Conservation (phyloP, 805 yeast genomes). For the Cyberlindnera petersonii region DNA sequence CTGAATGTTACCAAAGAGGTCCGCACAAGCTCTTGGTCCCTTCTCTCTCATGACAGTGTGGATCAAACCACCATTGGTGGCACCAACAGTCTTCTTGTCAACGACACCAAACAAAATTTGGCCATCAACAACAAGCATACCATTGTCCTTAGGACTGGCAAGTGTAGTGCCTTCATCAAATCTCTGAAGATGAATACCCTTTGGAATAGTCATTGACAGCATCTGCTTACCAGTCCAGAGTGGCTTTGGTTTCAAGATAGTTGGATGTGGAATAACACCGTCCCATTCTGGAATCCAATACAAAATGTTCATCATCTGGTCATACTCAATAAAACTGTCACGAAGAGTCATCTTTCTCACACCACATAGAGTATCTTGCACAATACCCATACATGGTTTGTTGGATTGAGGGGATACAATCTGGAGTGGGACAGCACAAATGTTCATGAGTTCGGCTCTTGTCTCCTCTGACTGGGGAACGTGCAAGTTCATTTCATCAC, state of each 20-base stretch:
- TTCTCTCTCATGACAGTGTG: slow-evolving; percentile 98
- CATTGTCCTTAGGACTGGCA: slow-evolving; percentile 84
- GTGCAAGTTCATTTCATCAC: slow-evolving; percentile 99
- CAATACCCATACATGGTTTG: slow-evolving; percentile 99
- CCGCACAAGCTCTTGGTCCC: slow-evolving; percentile 88
- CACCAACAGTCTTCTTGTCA: slow-evolving; percentile 97
- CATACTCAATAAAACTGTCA: slow-evolving; percentile 84
- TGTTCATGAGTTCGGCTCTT: slow-evolving; percentile 89
- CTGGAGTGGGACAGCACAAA: slow-evolving; percentile 96
- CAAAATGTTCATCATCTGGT: slow-evolving; percentile 92
- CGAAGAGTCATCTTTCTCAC: slow-evolving; percentile 91
- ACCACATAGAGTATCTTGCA: slow-evolving; percentile 98
- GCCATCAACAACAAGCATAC: slow-evolving; percentile 94
- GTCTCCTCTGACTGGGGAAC: slow-evolving; percentile 99
- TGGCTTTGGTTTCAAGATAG: slow-evolving; percentile 90
- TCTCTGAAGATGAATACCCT: slow-evolving; percentile 91
- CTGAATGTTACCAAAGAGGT: slow-evolving; percentile 86
- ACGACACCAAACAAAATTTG: slow-evolving; percentile 97
- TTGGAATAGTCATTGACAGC: slow-evolving; percentile 87
- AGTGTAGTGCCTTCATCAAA: slow-evolving; percentile 86
- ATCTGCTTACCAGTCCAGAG: slow-evolving; percentile 98
- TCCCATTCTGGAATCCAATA: slow-evolving; percentile 99
- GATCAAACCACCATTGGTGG: slow-evolving; percentile 96
- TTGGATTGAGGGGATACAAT: slow-evolving; percentile 98
- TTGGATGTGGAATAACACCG: slow-evolving; percentile 95